Percentiles rank a stretch among this genome's conserved stretches.
Evolutionary conservation across 2,329 filamentous ascomycete species (phyloP).

Genomic region (Neurospora sp.): DNA sequence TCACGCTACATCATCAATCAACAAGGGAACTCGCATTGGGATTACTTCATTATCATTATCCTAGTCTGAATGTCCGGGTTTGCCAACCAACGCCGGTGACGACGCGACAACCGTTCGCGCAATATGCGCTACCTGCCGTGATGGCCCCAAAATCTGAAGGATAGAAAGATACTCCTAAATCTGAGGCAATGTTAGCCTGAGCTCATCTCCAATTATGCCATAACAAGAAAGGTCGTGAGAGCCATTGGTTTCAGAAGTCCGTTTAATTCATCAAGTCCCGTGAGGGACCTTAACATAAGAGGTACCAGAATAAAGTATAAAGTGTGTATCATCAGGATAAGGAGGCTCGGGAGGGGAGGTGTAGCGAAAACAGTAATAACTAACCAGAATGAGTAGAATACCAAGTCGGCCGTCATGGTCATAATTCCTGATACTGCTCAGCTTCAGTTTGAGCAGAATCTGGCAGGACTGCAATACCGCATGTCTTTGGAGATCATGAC

Average conservation of each 20-base stretch:
- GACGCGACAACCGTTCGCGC: neutral
- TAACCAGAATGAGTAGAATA: constrained; percentile 22
- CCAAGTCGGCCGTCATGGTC: neutral
- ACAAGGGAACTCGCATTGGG: neutral
- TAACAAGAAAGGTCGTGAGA: neutral
- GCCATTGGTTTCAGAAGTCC: constrained; percentile 61
- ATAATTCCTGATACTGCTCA: neutral
- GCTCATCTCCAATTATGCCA: neutral
- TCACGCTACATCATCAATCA: neutral
- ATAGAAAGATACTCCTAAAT: neutral
- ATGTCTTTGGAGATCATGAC: neutral
- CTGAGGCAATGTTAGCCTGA: constrained; percentile 11
- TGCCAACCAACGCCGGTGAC: neutral
- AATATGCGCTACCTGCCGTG: neutral
- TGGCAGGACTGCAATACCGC: neutral
- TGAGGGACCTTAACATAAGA: constrained; percentile 75
- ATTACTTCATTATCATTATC: neutral
- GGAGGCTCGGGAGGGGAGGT: constrained; percentile 11
- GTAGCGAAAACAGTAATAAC: constrained; percentile 11
- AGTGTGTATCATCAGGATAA: constrained; percentile 62
- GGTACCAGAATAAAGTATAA: constrained; percentile 81
- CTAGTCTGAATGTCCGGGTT: neutral
- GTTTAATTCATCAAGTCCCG: constrained; percentile 64
- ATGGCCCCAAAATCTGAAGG: neutral
- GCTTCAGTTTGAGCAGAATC: neutral